A percentile compares a stretch with the other conserved stretches of the same genome.
These are phyloP conservation scores for Arthrobotrys sphaeroides DNA, from an alignment of 2,329 filamentous ascomycete genomes.

Conservation along the genomic window DNA sequence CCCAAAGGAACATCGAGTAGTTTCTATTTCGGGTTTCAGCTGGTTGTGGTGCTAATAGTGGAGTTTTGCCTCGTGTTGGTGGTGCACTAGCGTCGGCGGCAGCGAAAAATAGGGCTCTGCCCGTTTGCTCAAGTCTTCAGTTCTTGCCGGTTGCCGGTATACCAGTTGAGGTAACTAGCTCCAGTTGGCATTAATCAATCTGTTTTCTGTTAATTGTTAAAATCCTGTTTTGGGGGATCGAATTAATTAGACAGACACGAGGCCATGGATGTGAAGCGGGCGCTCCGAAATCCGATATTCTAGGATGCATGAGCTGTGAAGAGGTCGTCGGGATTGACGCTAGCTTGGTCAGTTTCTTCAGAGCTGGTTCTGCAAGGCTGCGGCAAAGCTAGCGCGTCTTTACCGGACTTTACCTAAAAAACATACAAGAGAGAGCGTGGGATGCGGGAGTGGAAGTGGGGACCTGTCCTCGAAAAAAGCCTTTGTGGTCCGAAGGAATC, in stretches of 20 bases:
- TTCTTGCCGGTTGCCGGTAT: too few relatives aligned
- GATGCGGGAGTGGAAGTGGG: not conserved
- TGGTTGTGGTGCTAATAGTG: slow-evolving; percentile 2
- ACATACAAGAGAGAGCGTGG: not conserved
- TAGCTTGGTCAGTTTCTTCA: slow-evolving; percentile 1
- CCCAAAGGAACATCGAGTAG: not conserved
- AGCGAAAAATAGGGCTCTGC: too few relatives aligned
- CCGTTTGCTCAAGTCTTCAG: too few relatives aligned
- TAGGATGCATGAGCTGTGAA: not conserved
- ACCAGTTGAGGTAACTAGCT: too few relatives aligned
- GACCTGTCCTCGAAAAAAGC: not conserved
- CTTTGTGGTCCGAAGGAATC: not conserved
- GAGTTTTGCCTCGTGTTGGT: slow-evolving; percentile 7
- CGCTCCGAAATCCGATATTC: not conserved
- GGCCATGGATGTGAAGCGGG: not conserved
- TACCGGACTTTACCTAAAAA: not conserved
- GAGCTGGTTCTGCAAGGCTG: not conserved
- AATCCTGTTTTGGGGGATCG: not conserved
- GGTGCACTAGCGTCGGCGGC: slow-evolving; percentile 12
- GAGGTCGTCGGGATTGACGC: not conserved
- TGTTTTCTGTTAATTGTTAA: too few relatives aligned
- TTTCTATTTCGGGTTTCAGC: not conserved
- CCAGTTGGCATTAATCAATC: too few relatives aligned
- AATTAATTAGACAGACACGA: not conserved
- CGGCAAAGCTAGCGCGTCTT: slow-evolving; percentile 14